Percentiles rank a stretch among this genome's conserved stretches.
Conservation (phyloP, 116 monocot genomes). For the Posidonia oceanica region DNA sequence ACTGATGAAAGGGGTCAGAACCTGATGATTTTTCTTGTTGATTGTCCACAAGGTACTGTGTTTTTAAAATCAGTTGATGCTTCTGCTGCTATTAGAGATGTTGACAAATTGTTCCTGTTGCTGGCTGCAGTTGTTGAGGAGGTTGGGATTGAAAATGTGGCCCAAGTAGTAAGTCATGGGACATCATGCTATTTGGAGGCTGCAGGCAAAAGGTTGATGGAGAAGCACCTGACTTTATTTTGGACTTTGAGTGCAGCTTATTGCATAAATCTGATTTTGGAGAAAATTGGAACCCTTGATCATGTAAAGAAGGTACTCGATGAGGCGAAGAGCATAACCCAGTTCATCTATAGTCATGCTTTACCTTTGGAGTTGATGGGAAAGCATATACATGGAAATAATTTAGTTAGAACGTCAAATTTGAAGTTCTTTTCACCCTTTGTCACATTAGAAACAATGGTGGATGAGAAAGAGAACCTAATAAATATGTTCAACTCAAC, state of each 20-base stretch:
- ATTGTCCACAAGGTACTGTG: conserved; percentile 33
- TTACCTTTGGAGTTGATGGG: conserved; percentile 35
- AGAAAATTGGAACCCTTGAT: conserved; percentile 36
- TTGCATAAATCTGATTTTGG: conserved; percentile 63
- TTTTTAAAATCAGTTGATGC: conserved; percentile 65
- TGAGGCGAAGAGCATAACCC: conserved; percentile 34
- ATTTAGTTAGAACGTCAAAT: conserved; percentile 29
- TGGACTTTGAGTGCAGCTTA: conserved; percentile 50
- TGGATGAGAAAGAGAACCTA: conserved; percentile 44
- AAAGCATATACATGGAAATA: conserved; percentile 23
- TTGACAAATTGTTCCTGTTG: conserved; percentile 29
- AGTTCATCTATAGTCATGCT: conserved; percentile 51
- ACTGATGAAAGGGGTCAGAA: conserved; percentile 33
- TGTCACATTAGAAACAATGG: conserved; percentile 39
- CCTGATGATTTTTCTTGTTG: conserved; percentile 40
- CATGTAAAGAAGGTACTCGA: conserved; percentile 36
- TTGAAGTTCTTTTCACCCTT: conserved; percentile 40
- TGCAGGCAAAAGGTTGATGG: conserved; percentile 40
- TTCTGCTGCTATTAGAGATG: conserved; percentile 29
- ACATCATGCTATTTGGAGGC: conserved; percentile 44
- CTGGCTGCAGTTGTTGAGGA: conserved; percentile 46
- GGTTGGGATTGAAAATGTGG: conserved; percentile 42
- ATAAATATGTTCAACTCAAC: conserved; percentile 41
- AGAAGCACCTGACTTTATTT: conserved; percentile 37
- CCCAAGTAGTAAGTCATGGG: conserved; percentile 51